Evolutionary conservation across 176 grass and related monocot genomes (phyloP).

Genomic region (Aechmea fasciata): DNA sequence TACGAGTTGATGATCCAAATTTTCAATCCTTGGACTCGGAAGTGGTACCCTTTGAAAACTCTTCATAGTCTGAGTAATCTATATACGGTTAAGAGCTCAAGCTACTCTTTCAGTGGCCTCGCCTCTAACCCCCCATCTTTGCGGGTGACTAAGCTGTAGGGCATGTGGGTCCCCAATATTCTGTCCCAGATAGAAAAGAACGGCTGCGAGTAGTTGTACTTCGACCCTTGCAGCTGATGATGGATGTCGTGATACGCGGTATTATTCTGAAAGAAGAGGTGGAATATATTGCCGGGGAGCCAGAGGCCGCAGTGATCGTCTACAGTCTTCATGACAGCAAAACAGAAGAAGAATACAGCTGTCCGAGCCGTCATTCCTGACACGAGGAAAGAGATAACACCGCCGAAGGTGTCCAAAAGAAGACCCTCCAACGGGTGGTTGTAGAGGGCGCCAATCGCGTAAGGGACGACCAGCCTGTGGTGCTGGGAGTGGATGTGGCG

Average conservation of each 20-base stretch:
- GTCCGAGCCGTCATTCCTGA: conserved; percentile 77
- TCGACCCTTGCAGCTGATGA: conserved; percentile 76
- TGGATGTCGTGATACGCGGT: conserved; percentile 89
- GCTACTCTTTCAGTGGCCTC: conserved; percentile 37
- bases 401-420: conserved; percentile 73
- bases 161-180: conserved; percentile 71
- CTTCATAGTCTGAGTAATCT: conserved; percentile 11
- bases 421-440: conserved; percentile 92
- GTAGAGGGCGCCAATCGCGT: conserved; percentile 83
- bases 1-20: conserved; percentile 4
- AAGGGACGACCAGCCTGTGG: conserved; percentile 69
- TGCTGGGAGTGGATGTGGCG: conserved; percentile 72
- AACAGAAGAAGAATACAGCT: conserved; percentile 70
- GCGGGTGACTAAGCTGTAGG: conserved; percentile 36
- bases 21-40: conserved; percentile 15
- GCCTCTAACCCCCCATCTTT: conserved; percentile 79
- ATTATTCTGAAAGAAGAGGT: conserved; percentile 67
- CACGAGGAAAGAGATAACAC: conserved; percentile 69
- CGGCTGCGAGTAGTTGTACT: conserved; percentile 81
- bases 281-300: conserved; percentile 65
- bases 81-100: conserved; percentile 19
- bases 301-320: conserved; percentile 87
- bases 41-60: background rate
- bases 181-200: conserved; percentile 83
- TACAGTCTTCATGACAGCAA: conserved; percentile 55